Evolutionary conservation across 2,329 filamentous ascomycete genomes (phyloP), one percentile per base, ranked within the genome.

Genomic region (Nemania diffusa): DNA sequence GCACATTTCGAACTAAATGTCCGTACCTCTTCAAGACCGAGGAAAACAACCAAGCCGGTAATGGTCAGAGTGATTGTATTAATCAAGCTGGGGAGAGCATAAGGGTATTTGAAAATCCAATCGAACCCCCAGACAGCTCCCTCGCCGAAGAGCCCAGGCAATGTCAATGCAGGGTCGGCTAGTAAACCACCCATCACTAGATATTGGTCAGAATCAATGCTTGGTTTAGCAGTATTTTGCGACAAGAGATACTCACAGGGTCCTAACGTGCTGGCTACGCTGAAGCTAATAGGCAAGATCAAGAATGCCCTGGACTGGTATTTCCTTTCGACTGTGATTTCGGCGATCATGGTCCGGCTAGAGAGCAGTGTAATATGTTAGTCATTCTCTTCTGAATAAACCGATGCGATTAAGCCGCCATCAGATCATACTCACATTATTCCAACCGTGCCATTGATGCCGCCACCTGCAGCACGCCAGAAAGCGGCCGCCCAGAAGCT

Each of bases 71-170:
- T 88, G 0, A 84, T 68, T 1, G 87, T 88, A 73, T 88, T 92
- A 57, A 92, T 80, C 0, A 93, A 78, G 73, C 91, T 92, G 0
- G 91, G 91, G 44, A 93, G 79, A 1, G 89, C 89, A 78, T 90
- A 93, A 0, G 91, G 91, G 78, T 88, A 92, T 57, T 80, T 79
- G 22, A 79, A 81, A 82, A 91, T 87, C 88, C 91, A 92, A 68
- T 83, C 79, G 1, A 89, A 88, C 0, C 88, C 89, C 53, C 91
- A 76, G 0, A 83, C 68, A 0, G 87, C 88, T 0, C 82, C 84
- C 3, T 86, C 83, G 0, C 88, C 90, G 73, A 93, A 92, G 0
- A 91, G 60, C 0, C 78, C 78, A 0, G 91, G 90, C 74, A 92
- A 87, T 9, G 81, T 90, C 6, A 80, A 81, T 5, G 86, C 82